A percentile compares a stretch with the other conserved stretches of the same genome.
These are phyloP conservation scores for Heteromeles arbutifolia DNA, from an alignment of 306 rosid species.

Conservation along the genomic window DNA sequence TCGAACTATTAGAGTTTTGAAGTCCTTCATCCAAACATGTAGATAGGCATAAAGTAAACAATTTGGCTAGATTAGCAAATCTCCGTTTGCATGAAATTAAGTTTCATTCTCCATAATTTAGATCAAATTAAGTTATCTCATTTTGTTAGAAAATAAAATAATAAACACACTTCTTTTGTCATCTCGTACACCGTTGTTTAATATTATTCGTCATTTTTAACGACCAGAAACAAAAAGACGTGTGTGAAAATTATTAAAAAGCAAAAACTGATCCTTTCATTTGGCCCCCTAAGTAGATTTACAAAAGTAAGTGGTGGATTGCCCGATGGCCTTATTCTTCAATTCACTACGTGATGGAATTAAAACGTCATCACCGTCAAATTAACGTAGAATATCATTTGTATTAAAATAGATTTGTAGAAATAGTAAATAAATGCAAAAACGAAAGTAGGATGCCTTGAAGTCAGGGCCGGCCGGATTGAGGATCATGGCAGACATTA, in stretches of 20 bases:
- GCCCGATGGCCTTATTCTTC: fast-evolving
- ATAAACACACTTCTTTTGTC: background rate
- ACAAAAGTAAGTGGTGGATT: too few relatives aligned
- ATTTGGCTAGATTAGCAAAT: too few relatives aligned
- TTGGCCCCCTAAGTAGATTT: background rate
- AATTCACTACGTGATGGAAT: fast-evolving
- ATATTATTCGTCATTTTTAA: too few relatives aligned
- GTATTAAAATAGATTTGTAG: too few relatives aligned
- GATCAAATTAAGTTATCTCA: background rate
- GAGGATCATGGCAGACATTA: background rate
- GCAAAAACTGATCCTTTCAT: too few relatives aligned
- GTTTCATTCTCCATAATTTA: background rate
- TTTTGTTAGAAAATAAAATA: too few relatives aligned
- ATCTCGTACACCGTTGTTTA: too few relatives aligned
- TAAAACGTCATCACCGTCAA: background rate
- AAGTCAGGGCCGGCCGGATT: background rate
- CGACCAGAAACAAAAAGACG: too few relatives aligned
- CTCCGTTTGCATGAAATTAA: background rate
- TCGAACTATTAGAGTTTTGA: too few relatives aligned
- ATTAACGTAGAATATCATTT: too few relatives aligned
- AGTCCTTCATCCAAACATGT: background rate
- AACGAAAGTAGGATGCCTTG: background rate
- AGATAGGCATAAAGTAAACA: background rate
- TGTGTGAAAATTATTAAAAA: background rate
- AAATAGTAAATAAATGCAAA: background rate